These are phyloP conservation scores for Phylloporus sp. DNA, from an alignment of 1,284 basidiomycete genomes.

Conservation along the genomic window DNA sequence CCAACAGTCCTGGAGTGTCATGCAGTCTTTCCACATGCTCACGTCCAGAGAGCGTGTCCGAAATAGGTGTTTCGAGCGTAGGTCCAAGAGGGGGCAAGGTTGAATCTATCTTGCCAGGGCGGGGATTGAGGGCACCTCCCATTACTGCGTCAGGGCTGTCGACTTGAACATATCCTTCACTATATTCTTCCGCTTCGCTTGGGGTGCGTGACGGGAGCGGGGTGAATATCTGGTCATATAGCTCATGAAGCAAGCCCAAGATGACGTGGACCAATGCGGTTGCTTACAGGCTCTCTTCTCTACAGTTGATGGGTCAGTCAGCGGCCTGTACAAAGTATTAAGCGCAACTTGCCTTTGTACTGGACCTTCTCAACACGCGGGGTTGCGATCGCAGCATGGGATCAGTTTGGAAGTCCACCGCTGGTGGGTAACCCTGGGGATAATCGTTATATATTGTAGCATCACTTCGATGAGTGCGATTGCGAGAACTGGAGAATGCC, in stretches of 20 bases:
- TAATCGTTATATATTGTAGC: constrained; percentile 31
- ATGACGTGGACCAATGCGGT: constrained; percentile 1
- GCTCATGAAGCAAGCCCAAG: constrained; percentile 12
- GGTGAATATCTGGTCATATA: constrained; percentile 33
- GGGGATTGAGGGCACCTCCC: constrained; percentile 38
- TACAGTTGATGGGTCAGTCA: constrained; percentile 22
- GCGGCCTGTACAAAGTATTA: neutral
- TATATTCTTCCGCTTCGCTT: constrained; percentile 37
- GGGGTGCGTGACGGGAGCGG: constrained; percentile 38
- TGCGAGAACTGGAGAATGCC: constrained; percentile 40
- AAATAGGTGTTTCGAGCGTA: constrained; percentile 20
- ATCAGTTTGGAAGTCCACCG: constrained; percentile 30
- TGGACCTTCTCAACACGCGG: constrained; percentile 34
- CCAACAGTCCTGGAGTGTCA: constrained; percentile 27
- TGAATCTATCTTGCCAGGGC: constrained; percentile 31
- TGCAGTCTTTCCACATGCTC: constrained; percentile 22
- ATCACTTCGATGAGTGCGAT: constrained; percentile 33
- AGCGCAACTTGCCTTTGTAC: constrained; percentile 29
- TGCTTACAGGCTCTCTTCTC: constrained; percentile 39
- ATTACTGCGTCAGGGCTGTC: constrained; percentile 37
- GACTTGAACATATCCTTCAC: constrained; percentile 37
- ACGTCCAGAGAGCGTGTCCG: constrained; percentile 33
- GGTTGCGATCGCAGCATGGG: constrained; percentile 25
- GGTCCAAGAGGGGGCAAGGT: constrained; percentile 29
- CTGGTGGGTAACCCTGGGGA: constrained; percentile 37